A percentile compares a stretch with the other conserved stretches of the same genome.
Conservation (phyloP, 148 eudicot genomes). For the Spergularia bocconei region DNA sequence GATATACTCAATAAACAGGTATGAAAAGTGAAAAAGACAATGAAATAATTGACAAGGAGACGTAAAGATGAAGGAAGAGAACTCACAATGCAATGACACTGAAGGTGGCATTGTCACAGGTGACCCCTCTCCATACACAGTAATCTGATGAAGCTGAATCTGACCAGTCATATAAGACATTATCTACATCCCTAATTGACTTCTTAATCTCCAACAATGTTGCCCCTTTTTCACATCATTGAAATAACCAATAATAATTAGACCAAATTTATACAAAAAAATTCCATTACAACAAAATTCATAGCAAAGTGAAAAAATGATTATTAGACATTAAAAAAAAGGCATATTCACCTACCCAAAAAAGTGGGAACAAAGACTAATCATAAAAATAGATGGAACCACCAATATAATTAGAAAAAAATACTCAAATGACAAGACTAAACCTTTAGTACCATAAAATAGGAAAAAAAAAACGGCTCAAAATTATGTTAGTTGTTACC, state of each 20-base stretch:
- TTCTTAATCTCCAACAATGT: conserved; percentile 88
- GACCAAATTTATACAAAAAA: neutral
- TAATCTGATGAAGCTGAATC: conserved; percentile 79
- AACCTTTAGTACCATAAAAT: conserved; percentile 20
- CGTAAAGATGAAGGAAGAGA: neutral
- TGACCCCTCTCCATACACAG: conserved; percentile 91
- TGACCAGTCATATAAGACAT: conserved; percentile 97
- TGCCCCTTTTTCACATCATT: conserved; percentile 5
- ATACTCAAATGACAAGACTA: conserved; percentile 30
- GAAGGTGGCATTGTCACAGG: conserved; percentile 90
- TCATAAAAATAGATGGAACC: neutral
- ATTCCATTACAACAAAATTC: neutral
- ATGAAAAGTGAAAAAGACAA: neutral
- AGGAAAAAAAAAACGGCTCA: conserved; percentile 22
- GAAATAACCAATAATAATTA: neutral
- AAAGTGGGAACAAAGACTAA: conserved; percentile 1
- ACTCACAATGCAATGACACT: conserved; percentile 73
- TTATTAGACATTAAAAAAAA: conserved; percentile 24
- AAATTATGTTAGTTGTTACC: conserved; percentile 26
- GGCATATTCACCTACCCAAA: conserved; percentile 24
- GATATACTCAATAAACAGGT: neutral
- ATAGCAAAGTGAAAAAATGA: conserved; percentile 12
- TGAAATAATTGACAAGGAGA: neutral
- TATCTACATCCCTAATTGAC: conserved; percentile 89
- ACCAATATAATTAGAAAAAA: neutral